phyloP scores from a whole-genome alignment of 345 rosid genomes.

The Dipteronia sinensis region DNA sequence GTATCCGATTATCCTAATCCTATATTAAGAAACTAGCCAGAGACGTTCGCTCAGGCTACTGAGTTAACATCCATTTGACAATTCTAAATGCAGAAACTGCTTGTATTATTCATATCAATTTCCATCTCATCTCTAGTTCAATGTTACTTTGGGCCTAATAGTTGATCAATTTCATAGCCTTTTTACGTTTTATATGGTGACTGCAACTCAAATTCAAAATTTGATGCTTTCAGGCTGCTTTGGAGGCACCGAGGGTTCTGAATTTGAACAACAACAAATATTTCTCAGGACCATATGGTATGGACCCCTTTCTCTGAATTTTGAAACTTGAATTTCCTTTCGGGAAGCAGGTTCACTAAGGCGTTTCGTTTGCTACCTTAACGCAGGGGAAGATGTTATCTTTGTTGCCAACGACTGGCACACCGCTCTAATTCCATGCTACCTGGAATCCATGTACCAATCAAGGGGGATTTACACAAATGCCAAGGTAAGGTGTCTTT shows the following conservation, averaged over 20 bases:
- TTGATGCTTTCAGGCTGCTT: conserved; percentile 70
- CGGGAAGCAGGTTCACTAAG: background rate
- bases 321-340: background rate
- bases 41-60: too few relatives aligned
- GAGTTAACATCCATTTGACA: background rate
- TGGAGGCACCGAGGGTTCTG: conserved; percentile 85
- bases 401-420: conserved; percentile 97
- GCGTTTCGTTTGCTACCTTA: background rate
- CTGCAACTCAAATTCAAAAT: background rate
- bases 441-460: conserved; percentile 68
- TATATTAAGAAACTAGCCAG: too few relatives aligned
- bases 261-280: conserved; percentile 53
- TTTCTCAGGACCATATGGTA: conserved; percentile 94
- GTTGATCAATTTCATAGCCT: background rate
- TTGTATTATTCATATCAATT: background rate
- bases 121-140: background rate
- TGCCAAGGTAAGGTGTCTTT: conserved; percentile 63
- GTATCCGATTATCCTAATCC: too few relatives aligned
- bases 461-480: conserved; percentile 63
- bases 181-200: background rate
- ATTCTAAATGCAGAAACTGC: background rate
- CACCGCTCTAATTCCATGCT: conserved; percentile 89
- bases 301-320: conserved; percentile 20
- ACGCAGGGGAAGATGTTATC: conserved; percentile 79
- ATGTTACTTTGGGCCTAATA: background rate